phyloP scores from a whole-genome alignment of 116 monocot genomes.

The Phalaenopsis hybrid region DNA sequence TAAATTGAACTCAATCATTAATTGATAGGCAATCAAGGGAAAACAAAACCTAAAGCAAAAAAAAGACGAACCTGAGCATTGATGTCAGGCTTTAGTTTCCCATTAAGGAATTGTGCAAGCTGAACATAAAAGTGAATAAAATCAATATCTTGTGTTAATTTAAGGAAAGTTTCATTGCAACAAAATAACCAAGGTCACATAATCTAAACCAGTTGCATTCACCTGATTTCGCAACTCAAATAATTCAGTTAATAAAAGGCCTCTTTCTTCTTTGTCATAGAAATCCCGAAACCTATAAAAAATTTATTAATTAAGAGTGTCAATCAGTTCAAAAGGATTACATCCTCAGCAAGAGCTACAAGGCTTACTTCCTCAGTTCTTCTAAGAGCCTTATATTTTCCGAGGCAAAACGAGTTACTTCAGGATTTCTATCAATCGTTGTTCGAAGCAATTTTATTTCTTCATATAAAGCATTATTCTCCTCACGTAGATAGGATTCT shows the following conservation, averaged over 20 bases:
- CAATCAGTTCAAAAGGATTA: background rate
- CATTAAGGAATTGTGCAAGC: slow-evolving; percentile 46
- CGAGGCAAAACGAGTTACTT: slow-evolving; percentile 88
- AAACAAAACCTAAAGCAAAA: background rate
- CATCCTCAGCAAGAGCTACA: background rate
- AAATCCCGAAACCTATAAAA: slow-evolving; percentile 72
- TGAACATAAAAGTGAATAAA: slow-evolving; percentile 17
- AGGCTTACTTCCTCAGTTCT: slow-evolving; percentile 69
- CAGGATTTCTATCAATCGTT: slow-evolving; percentile 73
- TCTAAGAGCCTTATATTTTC: slow-evolving; percentile 90
- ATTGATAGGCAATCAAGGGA: background rate
- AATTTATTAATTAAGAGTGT: background rate
- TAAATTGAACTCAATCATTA: slow-evolving; percentile 14
- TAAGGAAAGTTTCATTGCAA: background rate
- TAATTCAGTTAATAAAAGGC: slow-evolving; percentile 61
- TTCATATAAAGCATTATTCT: slow-evolving; percentile 39
- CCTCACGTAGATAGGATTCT: slow-evolving; percentile 62
- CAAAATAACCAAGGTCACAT: background rate
- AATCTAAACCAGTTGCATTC: background rate
- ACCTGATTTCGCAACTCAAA: slow-evolving; percentile 83
- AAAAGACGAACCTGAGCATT: slow-evolving; percentile 28
- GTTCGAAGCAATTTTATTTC: slow-evolving; percentile 58
- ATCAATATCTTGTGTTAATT: background rate
- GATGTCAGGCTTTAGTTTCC: slow-evolving; percentile 19
- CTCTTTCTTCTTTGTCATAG: slow-evolving; percentile 88